A percentile compares a stretch with the other conserved stretches of the same genome.
phyloP scores from a whole-genome alignment of 495 filamentous ascomycete genomes.

The Penicillium ochrochloron region DNA sequence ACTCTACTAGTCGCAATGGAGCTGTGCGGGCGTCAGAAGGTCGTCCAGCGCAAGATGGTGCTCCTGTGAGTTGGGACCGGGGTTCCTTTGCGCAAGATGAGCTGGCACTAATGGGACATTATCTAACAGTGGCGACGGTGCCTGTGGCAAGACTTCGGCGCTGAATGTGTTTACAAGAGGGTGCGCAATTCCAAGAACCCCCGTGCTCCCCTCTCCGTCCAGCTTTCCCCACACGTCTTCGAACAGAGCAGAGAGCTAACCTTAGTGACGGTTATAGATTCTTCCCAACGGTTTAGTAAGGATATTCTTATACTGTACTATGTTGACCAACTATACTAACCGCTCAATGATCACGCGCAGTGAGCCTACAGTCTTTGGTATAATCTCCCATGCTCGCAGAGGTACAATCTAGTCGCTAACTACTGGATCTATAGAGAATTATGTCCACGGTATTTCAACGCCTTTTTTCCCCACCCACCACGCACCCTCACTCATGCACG shows the following conservation, averaged over 20 bases:
- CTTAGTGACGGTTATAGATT: slow-evolving; percentile 58
- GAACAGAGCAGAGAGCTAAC: slow-evolving; percentile 28
- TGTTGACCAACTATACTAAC: slow-evolving; percentile 32
- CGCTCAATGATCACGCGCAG: slow-evolving; percentile 37
- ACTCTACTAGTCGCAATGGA: slow-evolving; percentile 40
- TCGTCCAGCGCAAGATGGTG: slow-evolving; percentile 97
- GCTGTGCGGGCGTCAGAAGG: slow-evolving; percentile 65
- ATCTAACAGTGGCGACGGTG: slow-evolving; percentile 83
- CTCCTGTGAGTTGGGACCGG: slow-evolving; percentile 72
- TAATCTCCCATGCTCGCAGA: not conserved
- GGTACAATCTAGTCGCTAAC: slow-evolving; percentile 34
- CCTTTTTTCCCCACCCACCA: slow-evolving; percentile 18
- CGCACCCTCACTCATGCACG: slow-evolving; percentile 21
- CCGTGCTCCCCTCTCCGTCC: slow-evolving; percentile 11
- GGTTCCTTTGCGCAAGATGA: not conserved
- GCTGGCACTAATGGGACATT: slow-evolving; percentile 24
- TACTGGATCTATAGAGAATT: slow-evolving; percentile 70
- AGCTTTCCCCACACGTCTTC: slow-evolving; percentile 11
- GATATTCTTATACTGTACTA: slow-evolving; percentile 1
- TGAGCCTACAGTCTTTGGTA: slow-evolving; percentile 95
- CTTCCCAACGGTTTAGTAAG: slow-evolving; percentile 96
- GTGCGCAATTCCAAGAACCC: slow-evolving; percentile 51
- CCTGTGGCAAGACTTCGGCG: slow-evolving; percentile 95
- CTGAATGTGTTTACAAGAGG: slow-evolving; percentile 99
- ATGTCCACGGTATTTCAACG: slow-evolving; percentile 79